Evolutionary conservation across 352 stramenopile species (phyloP), one percentile per base, ranked within the genome.

Genomic region (Saprolegnia diclina): DNA sequence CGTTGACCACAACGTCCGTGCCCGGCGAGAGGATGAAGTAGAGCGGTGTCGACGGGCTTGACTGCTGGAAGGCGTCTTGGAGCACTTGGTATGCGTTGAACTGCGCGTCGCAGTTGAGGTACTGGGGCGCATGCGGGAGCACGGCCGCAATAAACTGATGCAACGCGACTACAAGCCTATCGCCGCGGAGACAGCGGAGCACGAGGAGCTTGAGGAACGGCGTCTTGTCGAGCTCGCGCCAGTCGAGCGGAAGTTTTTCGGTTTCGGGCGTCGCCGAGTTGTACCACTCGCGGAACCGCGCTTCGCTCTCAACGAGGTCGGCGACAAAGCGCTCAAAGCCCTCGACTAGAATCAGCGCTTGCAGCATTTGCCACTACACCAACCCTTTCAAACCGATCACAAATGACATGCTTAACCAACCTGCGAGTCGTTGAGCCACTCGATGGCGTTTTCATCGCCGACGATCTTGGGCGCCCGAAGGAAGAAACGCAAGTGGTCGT

Each of bases 21-120:
- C 94, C 96, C 4, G 95, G 94, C 48, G 90, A 98, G 52, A 99
- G 76, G 64, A 99, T 97, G 70, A 99, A 99, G 74, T 98, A 99
- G 71, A 99, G 95, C 18, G 96, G 96, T n/a, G 95, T 98, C 72
- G 78, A 94, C 16, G 96, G 89, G 21, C 90, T 97, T 13, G 87
- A 97, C 63, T 99, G 96, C 22, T 78, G 74, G 61, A 98, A 97
- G 2, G 88, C 90, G 55, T 94, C 91, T n/a, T 98, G 82, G 24
- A 99, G 77, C 26, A 99, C 89, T 22, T 97, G 81, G 72, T 97
- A 96, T 65, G 89, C 97, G 73, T 98, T 98, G 45, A 99, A 83
- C 35, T 97, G 96, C 0, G 85, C 75, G 40, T 96, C 79, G 38
- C 85, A 92, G 62, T 90, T 90, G 11, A 96, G 72, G 59, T 94